Base-by-base conservation (phyloP, 768 basidiomycete species). In the Serendipita vermifera region DNA sequence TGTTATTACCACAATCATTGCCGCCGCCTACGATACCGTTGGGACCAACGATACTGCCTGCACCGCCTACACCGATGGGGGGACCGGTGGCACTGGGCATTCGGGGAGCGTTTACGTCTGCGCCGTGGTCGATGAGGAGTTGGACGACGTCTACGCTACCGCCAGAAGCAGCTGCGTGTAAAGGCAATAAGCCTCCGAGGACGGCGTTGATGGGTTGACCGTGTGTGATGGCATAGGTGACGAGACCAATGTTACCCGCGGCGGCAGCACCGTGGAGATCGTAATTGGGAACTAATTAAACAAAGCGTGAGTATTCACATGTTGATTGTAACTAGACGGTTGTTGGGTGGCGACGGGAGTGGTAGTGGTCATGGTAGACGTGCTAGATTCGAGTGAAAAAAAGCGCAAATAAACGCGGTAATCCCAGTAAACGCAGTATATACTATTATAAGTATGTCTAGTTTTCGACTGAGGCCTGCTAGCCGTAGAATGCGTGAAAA, bases 21-120 rank as follows among this genome's bases (percentile, higher is more conserved):
- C 38, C 55, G 17, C 54, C 35, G 48, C 46, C 51, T 46, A 54
- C 48, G 58, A 59, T 60, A 27, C 55, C 20, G 58, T 61, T 27
- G 11, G 17, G 35, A 54, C 38, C 46, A 29, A 54, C 27, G 56
- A 22, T 15, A 13, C 56, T 64, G 35, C 54, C 38, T 31, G 58
- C 38, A 33, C 14, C 43, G 1, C 31, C 35, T 29, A 54, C 5
- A 3, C 36, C 43, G 26, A 31, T 39, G n/a, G 54, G 13, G 48
- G n/a, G 29, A 46, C 43, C 48, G 58, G 17, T 56, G 56, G 41
- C 14, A 55, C 36, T 51, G 14, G 67, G 78, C 59, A 55, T 87
- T 87, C 93, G 81, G 55, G 90, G 85, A 3, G 92, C 92, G 69
- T 98, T 98, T 29, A 97, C 94, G 66, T 99, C 96, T n/a, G 96